Conservation (phyloP, 1,139 yeast species). For the Saccharomyces hybrid region DNA sequence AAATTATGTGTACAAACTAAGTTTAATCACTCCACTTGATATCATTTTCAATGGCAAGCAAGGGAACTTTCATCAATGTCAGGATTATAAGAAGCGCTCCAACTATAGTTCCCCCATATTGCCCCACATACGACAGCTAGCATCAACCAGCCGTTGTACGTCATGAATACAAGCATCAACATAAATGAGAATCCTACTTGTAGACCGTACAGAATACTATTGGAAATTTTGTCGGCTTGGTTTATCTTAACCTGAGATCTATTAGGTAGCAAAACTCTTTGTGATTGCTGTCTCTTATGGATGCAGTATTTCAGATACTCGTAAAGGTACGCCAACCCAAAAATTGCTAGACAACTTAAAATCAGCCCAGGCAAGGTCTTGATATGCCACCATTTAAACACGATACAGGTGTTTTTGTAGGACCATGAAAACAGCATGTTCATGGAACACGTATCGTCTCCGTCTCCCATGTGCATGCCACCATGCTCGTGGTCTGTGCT, state of each 20-base stretch:
- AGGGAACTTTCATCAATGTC: slow-evolving; percentile 9
- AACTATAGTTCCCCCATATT: slow-evolving; percentile 51
- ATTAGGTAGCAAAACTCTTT: background rate
- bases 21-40: no score
- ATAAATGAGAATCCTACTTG: slow-evolving; percentile 76
- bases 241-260: background rate
- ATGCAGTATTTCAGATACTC: slow-evolving; percentile 45
- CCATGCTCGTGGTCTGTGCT: slow-evolving; percentile 8
- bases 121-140: slow-evolving; percentile 65
- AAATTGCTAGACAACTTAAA: slow-evolving; percentile 44
- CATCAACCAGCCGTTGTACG: slow-evolving; percentile 81
- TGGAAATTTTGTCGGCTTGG: slow-evolving; percentile 26
- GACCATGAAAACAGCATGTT: slow-evolving; percentile 82
- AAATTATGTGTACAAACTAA: no score
- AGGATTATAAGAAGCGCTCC: slow-evolving; percentile 32
- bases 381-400: slow-evolving; percentile 76
- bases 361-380: slow-evolving; percentile 45
- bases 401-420: slow-evolving; percentile 61
- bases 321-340: slow-evolving; percentile 47
- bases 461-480: slow-evolving; percentile 24
- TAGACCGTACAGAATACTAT: slow-evolving; percentile 49
- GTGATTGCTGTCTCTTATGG: slow-evolving; percentile 14
- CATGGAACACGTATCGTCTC: slow-evolving; percentile 45
- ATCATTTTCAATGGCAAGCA: slow-evolving; percentile 18
- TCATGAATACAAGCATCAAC: slow-evolving; percentile 76